Percentiles rank a stretch among this genome's conserved stretches.
Conservation (phyloP, 108 stramenopile species). For the Ochromonas danica region DNA sequence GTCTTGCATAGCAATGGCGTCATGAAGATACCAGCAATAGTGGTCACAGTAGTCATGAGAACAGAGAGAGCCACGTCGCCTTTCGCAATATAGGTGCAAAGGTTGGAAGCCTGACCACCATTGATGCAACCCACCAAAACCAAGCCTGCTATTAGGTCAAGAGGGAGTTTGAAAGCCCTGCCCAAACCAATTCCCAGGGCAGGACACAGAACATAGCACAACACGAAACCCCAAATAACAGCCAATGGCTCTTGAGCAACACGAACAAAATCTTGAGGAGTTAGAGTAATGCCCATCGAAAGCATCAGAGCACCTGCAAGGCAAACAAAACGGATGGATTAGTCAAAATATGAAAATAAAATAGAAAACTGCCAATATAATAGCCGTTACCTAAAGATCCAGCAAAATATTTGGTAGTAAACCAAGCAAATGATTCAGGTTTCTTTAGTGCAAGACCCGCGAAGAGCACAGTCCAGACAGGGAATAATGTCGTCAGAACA, state of each 20-base stretch:
- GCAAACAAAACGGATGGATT: too few relatives aligned
- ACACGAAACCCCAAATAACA: conserved; percentile 81
- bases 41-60: conserved; percentile 96
- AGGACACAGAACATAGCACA: conserved; percentile 82
- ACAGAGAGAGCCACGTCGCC: conserved; percentile 90
- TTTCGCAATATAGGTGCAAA: conserved; percentile 94
- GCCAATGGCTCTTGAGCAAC: conserved; percentile 80
- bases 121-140: conserved; percentile 92
- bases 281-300: conserved; percentile 95
- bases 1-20: conserved; percentile 91
- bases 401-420: conserved; percentile 93
- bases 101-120: conserved; percentile 93
- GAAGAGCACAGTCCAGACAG: conserved; percentile 84
- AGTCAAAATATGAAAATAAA: too few relatives aligned
- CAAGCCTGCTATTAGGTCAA: conserved; percentile 88
- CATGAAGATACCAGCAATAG: conserved; percentile 93
- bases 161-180: conserved; percentile 70
- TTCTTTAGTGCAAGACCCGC: conserved; percentile 74
- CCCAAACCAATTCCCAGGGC: conserved; percentile 74
- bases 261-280: conserved; percentile 80
- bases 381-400: conserved; percentile 79
- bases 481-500: conserved; percentile 82
- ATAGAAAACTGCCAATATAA: too few relatives aligned
- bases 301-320: conserved; percentile 96
- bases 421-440: conserved; percentile 87